Evolutionary conservation across 176 grass and related monocot species (phyloP).

Genomic region (Oryza longistaminata): DNA sequence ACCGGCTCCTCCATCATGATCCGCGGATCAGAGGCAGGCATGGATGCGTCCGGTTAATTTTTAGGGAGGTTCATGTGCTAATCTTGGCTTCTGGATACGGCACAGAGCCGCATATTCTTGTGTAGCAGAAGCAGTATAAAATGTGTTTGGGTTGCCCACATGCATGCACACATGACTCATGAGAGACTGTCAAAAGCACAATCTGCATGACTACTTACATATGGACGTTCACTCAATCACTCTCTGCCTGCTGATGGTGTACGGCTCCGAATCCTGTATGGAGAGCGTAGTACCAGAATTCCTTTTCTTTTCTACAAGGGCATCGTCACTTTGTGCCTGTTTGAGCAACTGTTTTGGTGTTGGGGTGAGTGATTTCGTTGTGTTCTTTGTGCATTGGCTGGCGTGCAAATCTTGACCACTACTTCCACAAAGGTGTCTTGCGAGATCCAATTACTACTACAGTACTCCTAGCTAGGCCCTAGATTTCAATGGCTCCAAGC

Average conservation of each 20-base stretch:
- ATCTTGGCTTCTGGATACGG: not conserved
- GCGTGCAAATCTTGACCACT: constrained; percentile 44
- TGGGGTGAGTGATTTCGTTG: constrained; percentile 25
- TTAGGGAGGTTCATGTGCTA: not conserved
- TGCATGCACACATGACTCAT: not conserved
- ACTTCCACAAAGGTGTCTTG: constrained; percentile 17
- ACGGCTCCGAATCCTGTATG: not conserved
- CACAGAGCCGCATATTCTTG: not conserved
- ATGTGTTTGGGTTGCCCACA: constrained; percentile 8
- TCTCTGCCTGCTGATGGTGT: not conserved
- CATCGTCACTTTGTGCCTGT: not conserved
- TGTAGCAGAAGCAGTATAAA: not conserved
- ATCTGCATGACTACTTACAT: not conserved
- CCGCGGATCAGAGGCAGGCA: not conserved
- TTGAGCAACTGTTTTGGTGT: not conserved
- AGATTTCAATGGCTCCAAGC: constrained; percentile 43
- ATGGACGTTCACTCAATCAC: not conserved
- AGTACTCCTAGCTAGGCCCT: not conserved
- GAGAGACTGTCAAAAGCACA: not conserved
- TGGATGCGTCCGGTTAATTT: not conserved
- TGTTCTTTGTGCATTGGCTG: constrained; percentile 32
- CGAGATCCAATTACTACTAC: constrained; percentile 31
- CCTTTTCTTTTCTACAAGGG: not conserved
- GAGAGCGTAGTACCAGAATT: constrained; percentile 13
- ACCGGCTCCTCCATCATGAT: constrained; percentile 21